Percentiles rank a stretch among this genome's conserved stretches.
phyloP scores from a whole-genome alignment of 2,329 filamentous ascomycete genomes.

The Pleomassaria siparia region DNA sequence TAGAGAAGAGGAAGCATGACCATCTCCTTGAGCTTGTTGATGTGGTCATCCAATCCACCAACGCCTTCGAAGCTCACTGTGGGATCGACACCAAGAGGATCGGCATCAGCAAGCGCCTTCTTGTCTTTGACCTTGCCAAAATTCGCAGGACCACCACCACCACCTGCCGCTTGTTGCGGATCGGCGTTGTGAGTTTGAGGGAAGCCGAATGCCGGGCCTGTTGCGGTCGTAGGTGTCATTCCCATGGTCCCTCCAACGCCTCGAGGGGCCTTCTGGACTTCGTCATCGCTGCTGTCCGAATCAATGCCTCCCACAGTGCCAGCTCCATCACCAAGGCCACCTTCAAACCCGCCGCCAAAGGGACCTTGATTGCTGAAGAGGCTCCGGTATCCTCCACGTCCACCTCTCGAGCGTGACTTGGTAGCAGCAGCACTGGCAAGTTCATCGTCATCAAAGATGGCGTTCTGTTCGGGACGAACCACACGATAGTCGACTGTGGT shows the following conservation, averaged over 20 bases:
- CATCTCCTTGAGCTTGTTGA: conserved; percentile 98
- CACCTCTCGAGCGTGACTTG: conserved; percentile 64
- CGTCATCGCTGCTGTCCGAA: conserved; percentile 96
- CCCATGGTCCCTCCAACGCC: conserved; percentile 62
- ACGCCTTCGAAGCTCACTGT: conserved; percentile 94
- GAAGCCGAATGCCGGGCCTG: conserved; percentile 54
- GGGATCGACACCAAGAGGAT: conserved; percentile 89
- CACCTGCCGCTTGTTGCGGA: conserved; percentile 50
- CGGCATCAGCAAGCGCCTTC: conserved; percentile 88
- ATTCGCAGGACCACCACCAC: conserved; percentile 70
- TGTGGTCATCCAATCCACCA: conserved; percentile 87
- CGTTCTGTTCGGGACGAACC: conserved; percentile 69
- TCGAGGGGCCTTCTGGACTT: conserved; percentile 65
- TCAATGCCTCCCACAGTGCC: conserved; percentile 78
- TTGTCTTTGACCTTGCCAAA: conserved; percentile 92
- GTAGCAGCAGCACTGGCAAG: conserved; percentile 68
- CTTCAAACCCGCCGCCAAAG: conserved; percentile 82
- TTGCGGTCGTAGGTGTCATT: conserved; percentile 61
- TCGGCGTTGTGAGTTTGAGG: conserved; percentile 62
- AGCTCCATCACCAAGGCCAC: conserved; percentile 75
- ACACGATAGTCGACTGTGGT: conserved; percentile 83
- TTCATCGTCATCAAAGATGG: conserved; percentile 74
- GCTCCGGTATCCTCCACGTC: conserved; percentile 64
- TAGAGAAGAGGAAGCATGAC: conserved; percentile 92
- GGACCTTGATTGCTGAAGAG: conserved; percentile 90